Percentiles rank a stretch among this genome's conserved stretches.
Conservation (phyloP, 2,329 filamentous ascomycete genomes). For the Pezizomycotina sp. region DNA sequence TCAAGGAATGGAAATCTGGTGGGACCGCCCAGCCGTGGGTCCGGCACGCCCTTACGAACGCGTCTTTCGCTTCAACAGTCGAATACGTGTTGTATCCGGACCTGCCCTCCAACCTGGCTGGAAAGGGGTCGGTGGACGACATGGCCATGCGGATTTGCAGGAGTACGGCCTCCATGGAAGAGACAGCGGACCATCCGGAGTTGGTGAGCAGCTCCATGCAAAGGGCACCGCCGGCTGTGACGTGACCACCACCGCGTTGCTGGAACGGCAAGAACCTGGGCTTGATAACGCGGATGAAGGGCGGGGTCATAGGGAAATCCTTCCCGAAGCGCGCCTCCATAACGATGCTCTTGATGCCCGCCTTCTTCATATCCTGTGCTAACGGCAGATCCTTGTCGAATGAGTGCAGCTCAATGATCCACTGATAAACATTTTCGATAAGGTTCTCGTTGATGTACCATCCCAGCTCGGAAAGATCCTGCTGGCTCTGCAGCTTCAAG, state of each 20-base stretch:
- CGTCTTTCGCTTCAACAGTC: conserved; percentile 53
- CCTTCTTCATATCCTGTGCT: conserved; percentile 53
- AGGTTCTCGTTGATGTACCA: conserved; percentile 61
- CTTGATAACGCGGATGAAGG: conserved; percentile 67
- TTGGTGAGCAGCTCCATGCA: conserved; percentile 58
- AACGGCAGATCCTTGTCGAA: conserved; percentile 56
- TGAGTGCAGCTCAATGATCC: conserved; percentile 78
- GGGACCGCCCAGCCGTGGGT: conserved; percentile 61
- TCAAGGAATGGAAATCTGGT: conserved; percentile 36
- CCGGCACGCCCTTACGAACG: conserved; percentile 53
- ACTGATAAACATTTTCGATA: conserved; percentile 66
- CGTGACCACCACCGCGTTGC: conserved; percentile 64
- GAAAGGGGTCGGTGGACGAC: conserved; percentile 13
- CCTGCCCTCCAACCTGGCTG: conserved; percentile 12
- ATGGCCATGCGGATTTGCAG: conserved; percentile 61
- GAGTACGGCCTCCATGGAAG: conserved; percentile 60
- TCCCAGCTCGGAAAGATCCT: conserved; percentile 49
- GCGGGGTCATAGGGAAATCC: conserved; percentile 63
- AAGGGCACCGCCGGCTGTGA: conserved; percentile 70
- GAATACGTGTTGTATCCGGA: conserved; percentile 36
- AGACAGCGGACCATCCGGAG: conserved; percentile 60
- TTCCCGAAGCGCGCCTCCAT: conserved; percentile 70
- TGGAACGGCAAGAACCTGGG: conserved; percentile 63
- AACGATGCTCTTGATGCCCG: conserved; percentile 49
- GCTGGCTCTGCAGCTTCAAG: conserved; percentile 45